Conservation (phyloP, 345 rosid genomes). For the Eucalyptus pauciflora region DNA sequence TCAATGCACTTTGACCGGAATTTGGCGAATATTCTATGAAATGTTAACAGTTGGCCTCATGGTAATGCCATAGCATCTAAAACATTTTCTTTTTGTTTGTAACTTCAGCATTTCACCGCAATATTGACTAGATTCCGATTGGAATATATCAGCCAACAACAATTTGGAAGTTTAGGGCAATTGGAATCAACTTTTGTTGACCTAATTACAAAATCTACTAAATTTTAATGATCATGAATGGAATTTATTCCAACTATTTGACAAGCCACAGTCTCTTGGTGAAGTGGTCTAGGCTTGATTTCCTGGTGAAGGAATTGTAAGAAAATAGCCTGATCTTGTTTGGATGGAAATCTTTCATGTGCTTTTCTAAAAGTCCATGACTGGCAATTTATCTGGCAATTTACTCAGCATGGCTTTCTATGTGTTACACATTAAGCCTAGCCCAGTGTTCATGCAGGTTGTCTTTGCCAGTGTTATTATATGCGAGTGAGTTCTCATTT, state of each 20-base stretch:
- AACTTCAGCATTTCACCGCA: neutral
- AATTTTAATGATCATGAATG: neutral
- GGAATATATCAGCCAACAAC: neutral
- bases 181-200: neutral
- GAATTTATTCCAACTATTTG: neutral
- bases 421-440: neutral
- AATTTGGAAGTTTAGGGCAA: neutral
- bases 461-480: neutral
- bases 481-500: neutral
- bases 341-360: neutral
- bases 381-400: neutral
- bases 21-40: neutral
- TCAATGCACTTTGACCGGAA: neutral
- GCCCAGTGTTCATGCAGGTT: neutral
- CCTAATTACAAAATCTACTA: neutral
- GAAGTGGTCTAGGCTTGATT: neutral
- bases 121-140: neutral
- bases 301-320: neutral
- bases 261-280: neutral
- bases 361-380: neutral
- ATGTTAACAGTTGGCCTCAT: neutral
- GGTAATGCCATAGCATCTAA: too few species aligned
- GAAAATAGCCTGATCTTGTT: neutral
- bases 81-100: fast-evolving
- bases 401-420: neutral